phyloP scores from a whole-genome alignment of 805 yeast species.

The Pichia phayaonensis region DNA sequence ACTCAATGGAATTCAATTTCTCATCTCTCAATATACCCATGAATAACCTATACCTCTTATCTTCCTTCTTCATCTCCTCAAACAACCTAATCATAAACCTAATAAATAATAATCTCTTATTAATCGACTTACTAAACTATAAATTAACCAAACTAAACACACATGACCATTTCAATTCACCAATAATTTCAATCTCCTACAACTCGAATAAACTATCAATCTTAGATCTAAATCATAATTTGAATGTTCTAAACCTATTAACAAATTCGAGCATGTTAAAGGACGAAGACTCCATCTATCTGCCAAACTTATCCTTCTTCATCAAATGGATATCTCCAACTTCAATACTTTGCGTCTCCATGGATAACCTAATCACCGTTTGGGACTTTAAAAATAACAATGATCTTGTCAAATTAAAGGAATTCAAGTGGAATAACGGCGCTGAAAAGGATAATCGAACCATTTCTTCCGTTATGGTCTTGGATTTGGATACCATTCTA shows the following conservation, averaged over 20 bases:
- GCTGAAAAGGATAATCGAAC: neutral
- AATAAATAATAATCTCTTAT: conserved; percentile 16
- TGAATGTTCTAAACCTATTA: neutral
- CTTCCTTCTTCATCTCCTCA: conserved; percentile 16
- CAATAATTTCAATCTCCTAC: conserved; percentile 6
- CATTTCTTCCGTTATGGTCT: neutral
- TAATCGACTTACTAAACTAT: neutral
- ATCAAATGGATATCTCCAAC: neutral
- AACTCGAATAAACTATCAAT: neutral
- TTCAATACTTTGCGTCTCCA: neutral
- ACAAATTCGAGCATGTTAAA: neutral
- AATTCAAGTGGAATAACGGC: neutral
- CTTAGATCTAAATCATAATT: conserved; percentile 2
- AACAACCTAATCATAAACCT: conserved; percentile 19
- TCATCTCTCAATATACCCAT: neutral
- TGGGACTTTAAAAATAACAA: conserved; percentile 5
- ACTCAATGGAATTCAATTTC: neutral
- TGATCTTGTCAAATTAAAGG: neutral
- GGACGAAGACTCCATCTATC: neutral
- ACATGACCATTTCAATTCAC: neutral
- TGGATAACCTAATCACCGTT: neutral
- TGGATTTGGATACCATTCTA: neutral
- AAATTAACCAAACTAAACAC: neutral
- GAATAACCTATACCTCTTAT: conserved; percentile 9
- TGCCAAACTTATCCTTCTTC: neutral